Percentiles rank a stretch among this genome's conserved stretches.
Conservation (phyloP, 2,329 filamentous ascomycete species). For the Monilinia vaccinii-corymbosi region DNA sequence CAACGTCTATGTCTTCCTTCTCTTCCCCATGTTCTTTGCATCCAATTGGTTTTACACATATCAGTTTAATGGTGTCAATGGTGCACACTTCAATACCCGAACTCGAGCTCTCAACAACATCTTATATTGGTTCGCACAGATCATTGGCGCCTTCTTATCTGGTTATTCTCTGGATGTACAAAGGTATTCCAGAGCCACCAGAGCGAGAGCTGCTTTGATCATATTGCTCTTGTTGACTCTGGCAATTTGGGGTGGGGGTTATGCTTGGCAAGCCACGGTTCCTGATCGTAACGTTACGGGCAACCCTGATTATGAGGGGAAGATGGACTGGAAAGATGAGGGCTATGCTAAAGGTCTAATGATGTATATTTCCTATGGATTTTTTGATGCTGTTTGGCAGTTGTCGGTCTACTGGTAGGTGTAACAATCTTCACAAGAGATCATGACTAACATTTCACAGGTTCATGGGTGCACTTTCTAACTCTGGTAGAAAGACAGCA, state of each 20-base stretch:
- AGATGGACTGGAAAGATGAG: slow-evolving; percentile 38
- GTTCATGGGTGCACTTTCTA: slow-evolving; percentile 85
- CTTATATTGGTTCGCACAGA: slow-evolving; percentile 71
- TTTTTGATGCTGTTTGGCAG: slow-evolving; percentile 84
- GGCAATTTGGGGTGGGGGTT: slow-evolving; percentile 71
- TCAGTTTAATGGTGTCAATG: slow-evolving; percentile 66
- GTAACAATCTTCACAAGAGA: slow-evolving; percentile 44
- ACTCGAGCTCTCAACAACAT: slow-evolving; percentile 64
- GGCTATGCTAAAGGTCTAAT: slow-evolving; percentile 71
- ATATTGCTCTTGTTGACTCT: slow-evolving; percentile 60
- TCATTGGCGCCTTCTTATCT: slow-evolving; percentile 64
- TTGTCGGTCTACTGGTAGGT: slow-evolving; percentile 74
- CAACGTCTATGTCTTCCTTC: slow-evolving; percentile 61
- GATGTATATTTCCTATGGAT: slow-evolving; percentile 79
- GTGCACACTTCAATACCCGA: slow-evolving; percentile 60
- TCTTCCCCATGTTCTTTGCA: slow-evolving; percentile 72
- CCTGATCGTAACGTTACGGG: slow-evolving; percentile 43
- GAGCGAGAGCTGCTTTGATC: slow-evolving; percentile 54
- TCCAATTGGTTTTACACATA: slow-evolving; percentile 74
- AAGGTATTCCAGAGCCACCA: slow-evolving; percentile 49
- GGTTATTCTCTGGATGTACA: slow-evolving; percentile 59
- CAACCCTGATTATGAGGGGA: slow-evolving; percentile 1
- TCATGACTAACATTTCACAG: slow-evolving; percentile 32
- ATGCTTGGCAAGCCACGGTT: slow-evolving; percentile 57
- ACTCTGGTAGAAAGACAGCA: slow-evolving; percentile 81